Evolutionary conservation across 2,329 filamentous ascomycete species (phyloP).

Genomic region (Knoxdaviesia proteae): DNA sequence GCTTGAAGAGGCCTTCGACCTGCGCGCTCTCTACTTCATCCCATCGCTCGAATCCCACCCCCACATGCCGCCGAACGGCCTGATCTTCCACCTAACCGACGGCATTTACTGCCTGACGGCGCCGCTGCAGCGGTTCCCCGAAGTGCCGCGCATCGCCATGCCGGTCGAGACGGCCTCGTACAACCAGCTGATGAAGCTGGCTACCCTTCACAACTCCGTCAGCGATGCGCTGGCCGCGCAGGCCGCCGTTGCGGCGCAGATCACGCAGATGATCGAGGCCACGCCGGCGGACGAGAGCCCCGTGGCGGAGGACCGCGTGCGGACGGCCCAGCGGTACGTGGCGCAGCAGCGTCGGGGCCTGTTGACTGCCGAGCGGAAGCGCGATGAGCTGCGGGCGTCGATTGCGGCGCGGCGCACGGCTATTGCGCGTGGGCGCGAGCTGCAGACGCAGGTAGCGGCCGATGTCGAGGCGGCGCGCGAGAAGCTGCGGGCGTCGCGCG

Average conservation of each 20-base stretch:
- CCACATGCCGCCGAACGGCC: constrained; percentile 58
- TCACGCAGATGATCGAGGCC: constrained; percentile 35
- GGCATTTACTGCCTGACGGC: constrained; percentile 57
- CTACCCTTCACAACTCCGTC: constrained; percentile 75
- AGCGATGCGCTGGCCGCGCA: constrained; percentile 71
- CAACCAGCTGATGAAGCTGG: constrained; percentile 68
- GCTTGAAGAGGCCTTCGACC: constrained; percentile 49
- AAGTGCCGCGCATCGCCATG: constrained; percentile 28
- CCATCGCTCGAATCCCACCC: constrained; percentile 44
- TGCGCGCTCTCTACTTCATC: constrained; percentile 59
- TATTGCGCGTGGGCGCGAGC: constrained; percentile 40
- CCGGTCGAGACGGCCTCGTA: constrained; percentile 54
- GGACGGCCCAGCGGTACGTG: constrained; percentile 32
- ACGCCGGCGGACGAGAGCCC: constrained; percentile 21
- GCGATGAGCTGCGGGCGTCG: constrained; percentile 46
- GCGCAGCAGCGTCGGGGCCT: constrained; percentile 44
- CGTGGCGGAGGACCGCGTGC: constrained; percentile 26
- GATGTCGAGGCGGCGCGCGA: constrained; percentile 41
- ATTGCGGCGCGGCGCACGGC: constrained; percentile 43
- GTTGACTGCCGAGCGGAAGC: constrained; percentile 36
- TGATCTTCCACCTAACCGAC: constrained; percentile 70
- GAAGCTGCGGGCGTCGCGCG: constrained; percentile 34
- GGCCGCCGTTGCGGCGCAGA: constrained; percentile 54
- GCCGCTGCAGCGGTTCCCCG: constrained; percentile 9
- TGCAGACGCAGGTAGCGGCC: constrained; percentile 34